Evolutionary conservation across 169 alveolate genomes (phyloP).

Genomic region (Babesia bigemina): DNA sequence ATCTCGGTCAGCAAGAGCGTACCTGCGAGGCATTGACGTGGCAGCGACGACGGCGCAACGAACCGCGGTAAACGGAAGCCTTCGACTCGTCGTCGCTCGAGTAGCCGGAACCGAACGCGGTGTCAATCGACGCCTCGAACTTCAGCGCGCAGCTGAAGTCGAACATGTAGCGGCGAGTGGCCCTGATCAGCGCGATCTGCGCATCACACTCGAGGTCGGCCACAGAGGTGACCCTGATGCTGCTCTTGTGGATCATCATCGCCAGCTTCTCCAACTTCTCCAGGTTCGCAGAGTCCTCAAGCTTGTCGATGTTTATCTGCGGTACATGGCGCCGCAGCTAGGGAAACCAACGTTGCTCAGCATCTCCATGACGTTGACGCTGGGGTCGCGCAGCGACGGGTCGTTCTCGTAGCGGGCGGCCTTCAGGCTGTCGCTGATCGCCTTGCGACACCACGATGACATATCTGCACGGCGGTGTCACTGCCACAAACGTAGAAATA

Average conservation of each 20-base stretch:
- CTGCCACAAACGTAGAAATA: neutral
- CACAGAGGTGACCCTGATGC: constrained; percentile 67
- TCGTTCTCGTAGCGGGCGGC: constrained; percentile 65
- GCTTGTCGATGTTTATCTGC: constrained; percentile 41
- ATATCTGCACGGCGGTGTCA: constrained; percentile 26
- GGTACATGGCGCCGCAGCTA: neutral
- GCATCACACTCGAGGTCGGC: constrained; percentile 82
- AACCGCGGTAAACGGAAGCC: constrained; percentile 45
- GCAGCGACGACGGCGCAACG: neutral
- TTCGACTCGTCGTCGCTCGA: neutral
- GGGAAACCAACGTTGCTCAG: constrained; percentile 54
- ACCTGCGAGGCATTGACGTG: constrained; percentile 27
- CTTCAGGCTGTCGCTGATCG: constrained; percentile 52
- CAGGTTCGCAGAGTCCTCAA: constrained; percentile 21
- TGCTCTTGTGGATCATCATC: constrained; percentile 53
- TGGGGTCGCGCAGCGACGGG: constrained; percentile 46
- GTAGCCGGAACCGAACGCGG: constrained; percentile 24
- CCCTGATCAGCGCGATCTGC: constrained; percentile 82
- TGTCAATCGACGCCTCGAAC: constrained; percentile 41
- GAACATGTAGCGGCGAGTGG: constrained; percentile 82
- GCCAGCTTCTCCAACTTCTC: constrained; percentile 53
- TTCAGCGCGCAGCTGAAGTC: constrained; percentile 75
- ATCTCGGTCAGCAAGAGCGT: constrained; percentile 63
- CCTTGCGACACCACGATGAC: constrained; percentile 66
- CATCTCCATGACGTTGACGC: constrained; percentile 68